Base-by-base conservation (phyloP, 176 grass and related monocot species). In the Metroxylon sagu region DNA sequence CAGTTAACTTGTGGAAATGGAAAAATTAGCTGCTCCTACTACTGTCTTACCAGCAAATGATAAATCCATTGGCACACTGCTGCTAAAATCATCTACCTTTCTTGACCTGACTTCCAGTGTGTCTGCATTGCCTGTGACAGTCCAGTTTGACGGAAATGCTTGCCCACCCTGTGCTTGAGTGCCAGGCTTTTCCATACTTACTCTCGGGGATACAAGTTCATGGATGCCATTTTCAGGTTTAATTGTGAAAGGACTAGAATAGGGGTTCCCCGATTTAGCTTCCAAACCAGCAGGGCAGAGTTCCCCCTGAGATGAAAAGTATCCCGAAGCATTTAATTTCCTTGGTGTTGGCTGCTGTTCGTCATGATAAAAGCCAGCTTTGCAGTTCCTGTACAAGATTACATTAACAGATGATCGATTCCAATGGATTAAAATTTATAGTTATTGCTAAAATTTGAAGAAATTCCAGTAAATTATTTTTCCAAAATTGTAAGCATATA, bases 11-110 rank as follows among this genome's bases (percentile, higher is more conserved):
- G 10, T 12, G 1, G 35, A 43, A 43, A 43, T 43, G 35, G 35
- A 12, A 43, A 43, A 14, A 12, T 16, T 51, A 19, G 29, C 27
- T 26, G 65, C 43, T 54, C 63, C 18, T 56, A 68, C 62, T 69
- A 19, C 60, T 66, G 50, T 71, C 70, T 75, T 74, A 72, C 90
- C 82, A 70, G 71, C 77, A 66, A 89, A 75, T 66, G 79, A 80
- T 16, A 61, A 57, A 74, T 86, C 82, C 29, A 72, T 78, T 16
- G 76, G 66, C 71, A 70, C 65, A 71, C 50, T 73, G 19, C 66
- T 82, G 53, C 70, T 71, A 59, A 68, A 59, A 43, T 26, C 52
- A 25, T 56, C 66, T 4, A 23, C 19, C 52, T 56, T 56, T 16
- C 66, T 55, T 68, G 66, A 56, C 29, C 52, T n/a, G 55, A 56